Percentiles rank a stretch among this genome's conserved stretches.
Evolutionary conservation across 208 protist genomes (phyloP).

Genomic region (Wallacemonas sp.): DNA sequence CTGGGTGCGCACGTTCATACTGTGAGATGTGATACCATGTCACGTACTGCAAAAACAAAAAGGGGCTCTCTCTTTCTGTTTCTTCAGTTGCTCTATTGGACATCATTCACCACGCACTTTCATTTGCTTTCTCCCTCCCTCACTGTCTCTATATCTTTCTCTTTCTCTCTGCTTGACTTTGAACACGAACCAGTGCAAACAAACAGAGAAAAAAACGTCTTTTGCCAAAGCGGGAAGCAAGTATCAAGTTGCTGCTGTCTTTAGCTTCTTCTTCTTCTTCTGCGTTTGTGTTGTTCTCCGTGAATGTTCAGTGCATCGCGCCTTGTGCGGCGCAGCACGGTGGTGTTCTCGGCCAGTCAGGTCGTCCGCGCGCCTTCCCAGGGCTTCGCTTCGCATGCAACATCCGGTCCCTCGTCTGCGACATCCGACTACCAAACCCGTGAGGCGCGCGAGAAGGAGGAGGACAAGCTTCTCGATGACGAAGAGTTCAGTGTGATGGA

Average conservation of each 20-base stretch:
- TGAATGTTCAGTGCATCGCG: background rate
- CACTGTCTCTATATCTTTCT: background rate
- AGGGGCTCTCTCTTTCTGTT: too few relatives aligned
- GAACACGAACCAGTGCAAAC: background rate
- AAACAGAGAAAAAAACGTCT: slow-evolving; percentile 2
- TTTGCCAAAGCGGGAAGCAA: too few relatives aligned
- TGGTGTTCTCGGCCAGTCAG: background rate
- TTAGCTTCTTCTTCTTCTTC: slow-evolving; percentile 11
- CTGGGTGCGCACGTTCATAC: too few relatives aligned
- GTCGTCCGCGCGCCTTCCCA: background rate
- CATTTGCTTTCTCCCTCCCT: slow-evolving; percentile 1
- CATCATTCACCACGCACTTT: too few relatives aligned
- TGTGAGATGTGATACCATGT: too few relatives aligned
- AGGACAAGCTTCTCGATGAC: slow-evolving; percentile 66
- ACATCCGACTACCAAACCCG: slow-evolving; percentile 4
- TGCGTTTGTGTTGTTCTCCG: slow-evolving; percentile 1
- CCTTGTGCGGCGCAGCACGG: background rate
- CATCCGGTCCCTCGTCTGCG: background rate
- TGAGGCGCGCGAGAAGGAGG: slow-evolving; percentile 35
- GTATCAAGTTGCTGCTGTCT: background rate
- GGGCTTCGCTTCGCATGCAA: background rate
- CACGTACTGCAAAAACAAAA: too few relatives aligned
- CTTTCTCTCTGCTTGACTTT: too few relatives aligned
- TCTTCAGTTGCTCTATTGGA: too few relatives aligned
- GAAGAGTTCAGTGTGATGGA: slow-evolving; percentile 70